phyloP scores from a whole-genome alignment of 257 asterid species.

The Euphrasia confusa region DNA sequence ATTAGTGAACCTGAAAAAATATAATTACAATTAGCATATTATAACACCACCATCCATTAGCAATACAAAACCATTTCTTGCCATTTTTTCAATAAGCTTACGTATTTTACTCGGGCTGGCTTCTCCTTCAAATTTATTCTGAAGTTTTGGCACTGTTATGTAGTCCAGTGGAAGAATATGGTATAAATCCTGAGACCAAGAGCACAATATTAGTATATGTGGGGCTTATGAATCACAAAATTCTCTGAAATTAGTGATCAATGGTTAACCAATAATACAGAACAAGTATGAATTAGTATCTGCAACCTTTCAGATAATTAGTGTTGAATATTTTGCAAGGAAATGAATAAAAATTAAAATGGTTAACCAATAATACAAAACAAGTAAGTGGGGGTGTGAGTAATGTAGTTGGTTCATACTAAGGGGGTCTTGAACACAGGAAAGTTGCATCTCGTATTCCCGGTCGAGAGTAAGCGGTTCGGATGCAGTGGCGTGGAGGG shows the following conservation, averaged over 20 bases:
- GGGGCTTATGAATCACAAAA: no score
- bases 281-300: no score
- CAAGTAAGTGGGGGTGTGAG: background rate
- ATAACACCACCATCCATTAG: no score
- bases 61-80: conserved; percentile 48
- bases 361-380: background rate
- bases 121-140: conserved; percentile 67
- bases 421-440: conserved; percentile 79
- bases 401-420: conserved; percentile 34
- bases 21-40: no score
- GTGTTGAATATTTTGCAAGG: background rate
- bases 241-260: no score
- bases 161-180: conserved; percentile 83
- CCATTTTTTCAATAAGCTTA: conserved; percentile 82
- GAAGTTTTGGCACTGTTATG: conserved; percentile 63
- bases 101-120: conserved; percentile 56
- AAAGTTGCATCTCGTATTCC: conserved; percentile 81
- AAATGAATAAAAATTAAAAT: background rate
- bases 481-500: conserved; percentile 87
- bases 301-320: background rate
- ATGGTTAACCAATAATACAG: no score
- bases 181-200: conserved; percentile 64
- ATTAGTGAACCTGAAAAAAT: no score
- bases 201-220: conserved; percentile 1
- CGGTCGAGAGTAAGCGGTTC: conserved; percentile 76